A percentile compares a stretch with the other conserved stretches of the same genome.
These are phyloP conservation scores for Ophiostoma sp. DNA, from an alignment of 2,329 filamentous ascomycete species.

Conservation along the genomic window DNA sequence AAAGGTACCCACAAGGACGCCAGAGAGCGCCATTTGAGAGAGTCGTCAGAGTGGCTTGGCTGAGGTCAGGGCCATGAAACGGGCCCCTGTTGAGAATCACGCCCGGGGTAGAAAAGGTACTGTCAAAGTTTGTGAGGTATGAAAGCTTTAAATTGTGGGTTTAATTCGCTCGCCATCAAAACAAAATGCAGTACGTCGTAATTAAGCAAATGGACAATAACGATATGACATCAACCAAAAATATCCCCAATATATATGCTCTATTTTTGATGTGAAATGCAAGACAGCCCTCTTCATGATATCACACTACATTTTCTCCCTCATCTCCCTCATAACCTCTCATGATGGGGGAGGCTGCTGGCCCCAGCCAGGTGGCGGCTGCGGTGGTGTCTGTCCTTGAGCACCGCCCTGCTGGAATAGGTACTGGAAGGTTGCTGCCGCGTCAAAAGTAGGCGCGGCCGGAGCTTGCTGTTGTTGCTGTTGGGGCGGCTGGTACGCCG, in stretches of 20 bases:
- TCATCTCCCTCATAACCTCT: background rate
- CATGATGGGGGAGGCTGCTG: slow-evolving; percentile 22
- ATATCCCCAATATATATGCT: background rate
- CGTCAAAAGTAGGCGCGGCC: slow-evolving; percentile 9
- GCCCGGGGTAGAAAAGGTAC: background rate
- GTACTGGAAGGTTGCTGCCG: slow-evolving; percentile 23
- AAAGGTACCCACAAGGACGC: background rate
- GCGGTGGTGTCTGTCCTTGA: slow-evolving; percentile 19
- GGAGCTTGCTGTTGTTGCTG: slow-evolving; percentile 15
- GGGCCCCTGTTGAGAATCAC: background rate
- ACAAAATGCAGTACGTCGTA: background rate
- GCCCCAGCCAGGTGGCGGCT: slow-evolving; percentile 22
- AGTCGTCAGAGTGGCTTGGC: background rate
- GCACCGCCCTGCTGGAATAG: slow-evolving; percentile 20
- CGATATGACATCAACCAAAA: background rate
- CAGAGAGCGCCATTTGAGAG: too few relatives aligned
- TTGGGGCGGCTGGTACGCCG: slow-evolving; percentile 18
- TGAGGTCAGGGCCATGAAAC: background rate
- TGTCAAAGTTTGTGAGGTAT: background rate
- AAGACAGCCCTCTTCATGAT: background rate
- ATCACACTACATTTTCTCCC: too few relatives aligned
- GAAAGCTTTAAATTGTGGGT: background rate
- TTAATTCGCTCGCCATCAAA: background rate
- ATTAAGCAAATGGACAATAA: background rate
- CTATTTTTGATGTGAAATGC: background rate